Evolutionary conservation across 2,329 filamentous ascomycete species (phyloP), one percentile per base, ranked within the genome.

Genomic region (Colletotrichum simmondsii): DNA sequence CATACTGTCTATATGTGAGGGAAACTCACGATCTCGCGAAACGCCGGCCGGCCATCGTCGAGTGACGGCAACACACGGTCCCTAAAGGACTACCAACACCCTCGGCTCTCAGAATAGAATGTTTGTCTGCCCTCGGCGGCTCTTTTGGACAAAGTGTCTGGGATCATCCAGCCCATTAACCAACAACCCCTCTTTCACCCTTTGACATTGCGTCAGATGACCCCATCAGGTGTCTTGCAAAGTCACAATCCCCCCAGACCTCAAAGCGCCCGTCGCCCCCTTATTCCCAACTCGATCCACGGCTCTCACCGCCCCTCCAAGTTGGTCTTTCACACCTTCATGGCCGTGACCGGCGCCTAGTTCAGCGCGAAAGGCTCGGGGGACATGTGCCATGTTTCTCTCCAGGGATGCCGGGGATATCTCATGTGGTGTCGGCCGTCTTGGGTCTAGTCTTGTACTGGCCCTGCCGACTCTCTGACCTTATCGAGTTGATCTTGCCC

Each of bases 141-240:
- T 37, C 19, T n/a, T 30, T 30, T 11, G 16, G 16, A 42, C 30
- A 7, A 28, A 35, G 35, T 65, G 56, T 24, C 19, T 22, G n/a
- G 46, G 58, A 28, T 49, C 26, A 22, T 53, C 22, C 3, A 22
- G 30, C 11, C 28, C 46, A 68, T 8, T 37, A 24, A 62, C 59
- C 24, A 49, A 63, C n/a, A 59, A 37, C 37, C 52, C 49, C 63
- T 62, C 35, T 14, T 26, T 16, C 32, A 28, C 26, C 42, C 57
- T 58, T 53, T 46, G 30, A 32, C 65, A 26, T 37, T 37, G 58
- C 53, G 53, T 69, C 69, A 72, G 65, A 64, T 69, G 59, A 69
- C 65, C 65, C 64, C 65, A 28, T 64, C 26, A 42, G 64, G 60
- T 70, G 70, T 69, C 59, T 64, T 59, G 53, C 65, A 64, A 60